Conservation (phyloP, 495 filamentous ascomycete species). For the Penicillium roqueforti region DNA sequence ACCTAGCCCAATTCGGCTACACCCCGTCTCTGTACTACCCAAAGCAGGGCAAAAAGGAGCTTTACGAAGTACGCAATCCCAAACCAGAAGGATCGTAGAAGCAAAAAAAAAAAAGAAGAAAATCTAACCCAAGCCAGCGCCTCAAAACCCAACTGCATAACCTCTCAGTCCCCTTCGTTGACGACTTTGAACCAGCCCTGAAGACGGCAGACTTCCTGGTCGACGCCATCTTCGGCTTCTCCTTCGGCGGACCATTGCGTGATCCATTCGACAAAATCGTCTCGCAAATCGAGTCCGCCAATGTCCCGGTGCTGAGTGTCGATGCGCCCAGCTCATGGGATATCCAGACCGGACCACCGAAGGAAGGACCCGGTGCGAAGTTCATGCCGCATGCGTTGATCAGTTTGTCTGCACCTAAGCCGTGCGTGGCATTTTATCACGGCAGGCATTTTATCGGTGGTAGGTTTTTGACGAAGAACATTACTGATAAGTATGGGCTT, state of each 20-base stretch:
- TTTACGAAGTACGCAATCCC: conserved; percentile 62
- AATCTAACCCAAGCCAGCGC: conserved; percentile 46
- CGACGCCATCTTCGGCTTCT: conserved; percentile 96
- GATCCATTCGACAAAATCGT: conserved; percentile 86
- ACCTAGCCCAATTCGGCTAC: conserved; percentile 93
- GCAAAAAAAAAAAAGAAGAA: neutral
- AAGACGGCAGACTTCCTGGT: conserved; percentile 71
- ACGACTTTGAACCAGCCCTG: conserved; percentile 68
- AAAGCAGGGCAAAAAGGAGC: conserved; percentile 80
- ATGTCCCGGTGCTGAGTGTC: conserved; percentile 75
- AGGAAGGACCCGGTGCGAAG: conserved; percentile 67
- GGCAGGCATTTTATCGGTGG: conserved; percentile 90
- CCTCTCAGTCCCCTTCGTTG: conserved; percentile 78
- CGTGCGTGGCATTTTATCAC: conserved; percentile 75
- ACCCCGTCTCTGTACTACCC: conserved; percentile 88
- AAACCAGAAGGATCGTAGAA: neutral
- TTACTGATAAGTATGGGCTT: conserved; percentile 83
- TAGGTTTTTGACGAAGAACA: conserved; percentile 74
- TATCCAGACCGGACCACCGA: conserved; percentile 79
- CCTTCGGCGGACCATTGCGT: conserved; percentile 85
- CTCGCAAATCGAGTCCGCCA: conserved; percentile 64
- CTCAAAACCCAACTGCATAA: conserved; percentile 77
- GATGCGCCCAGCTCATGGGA: conserved; percentile 94
- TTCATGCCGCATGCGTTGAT: conserved; percentile 77
- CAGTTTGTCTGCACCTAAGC: conserved; percentile 92